Evolutionary conservation across 768 basidiomycete species (phyloP), one percentile per base, ranked within the genome.

Genomic region (Mycena vitilis): DNA sequence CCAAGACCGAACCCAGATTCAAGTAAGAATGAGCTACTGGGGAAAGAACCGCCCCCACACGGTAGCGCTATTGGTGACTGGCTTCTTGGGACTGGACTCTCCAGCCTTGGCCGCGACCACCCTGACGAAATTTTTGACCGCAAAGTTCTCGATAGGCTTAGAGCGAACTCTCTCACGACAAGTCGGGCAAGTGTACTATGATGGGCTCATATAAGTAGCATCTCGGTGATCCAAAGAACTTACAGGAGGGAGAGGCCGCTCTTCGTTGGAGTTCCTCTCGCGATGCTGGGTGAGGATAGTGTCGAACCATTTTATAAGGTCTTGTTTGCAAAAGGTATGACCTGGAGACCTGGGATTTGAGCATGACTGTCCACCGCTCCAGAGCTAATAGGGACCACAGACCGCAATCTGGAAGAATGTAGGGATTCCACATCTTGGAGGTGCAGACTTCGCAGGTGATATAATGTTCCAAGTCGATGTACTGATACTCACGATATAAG

Each of bases 131-230:
- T 34, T 34, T 48, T 71, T 71, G 5, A 68, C 23, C 1, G 64
- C 66, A 40, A 71, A 71, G 40, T 71, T 71, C 30, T 71, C 63
- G 9, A 68, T 66, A 9, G 71, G 71, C 23, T 63, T 65, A 2
- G 66, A 53, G 59, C 42, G 37, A 18, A 71, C 65, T 12, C 23
- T 52, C 6, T 64, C 52, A 44, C 71, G 71, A 38, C 71, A 71
- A 49, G 68, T 71, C 22, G 71, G 71, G 56, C 71, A 71, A 5
- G 70, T 38, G 52, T 71, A 71, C 70, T 71, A 20, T 23, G 16
- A 40, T n/a, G 6, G 10, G 16, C 23, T 23, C 22, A 52, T 54
- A 20, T 10, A 54, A 49, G 38, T 38, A 23, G 11, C 0, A 48
- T 42, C 2, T 34, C 22, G 7, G 23, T 22, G 13, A 5, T 22